Evolutionary conservation across 768 basidiomycete species (phyloP), one percentile per base, ranked within the genome.

Genomic region (Termitomyces sp.): DNA sequence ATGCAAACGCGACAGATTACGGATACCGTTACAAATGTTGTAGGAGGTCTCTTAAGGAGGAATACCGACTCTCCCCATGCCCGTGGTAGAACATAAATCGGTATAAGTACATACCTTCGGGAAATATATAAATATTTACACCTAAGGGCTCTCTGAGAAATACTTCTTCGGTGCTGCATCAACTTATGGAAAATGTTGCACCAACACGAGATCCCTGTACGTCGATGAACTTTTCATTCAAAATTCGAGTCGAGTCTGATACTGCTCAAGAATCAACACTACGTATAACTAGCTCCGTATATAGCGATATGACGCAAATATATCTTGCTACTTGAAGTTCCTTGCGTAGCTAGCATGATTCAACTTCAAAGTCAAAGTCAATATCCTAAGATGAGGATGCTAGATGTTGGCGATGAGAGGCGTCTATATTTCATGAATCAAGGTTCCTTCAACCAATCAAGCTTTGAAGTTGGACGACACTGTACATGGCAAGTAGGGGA

Each of bases 11-110:
- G 87, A 42, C 89, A 88, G 68, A 82, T 92, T 27, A 85, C 86
- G 9, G 89, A 92, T 52, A 79, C 92, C 4, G 85, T 93, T 27
- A 83, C 88, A 8, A 90, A 84, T 61, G 92, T 92, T 14, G 86
- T 93, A 6, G 91, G 90, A 14, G 90, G 91, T 0, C 71, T 93
- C 31, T 76, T 88, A 58, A 79, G 90, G 44, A 77, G 80, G 49
- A 79, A 69, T 53, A 70, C 76, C 13, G 77, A 80, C 53, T 58
- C 67, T 36, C 60, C 68, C 18, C 60, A 61, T 20, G 32, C 61
- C 48, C 60, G 56, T 18, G 44, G 50, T 47, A 58, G 61, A 31
- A 27, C 47, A 53, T 57, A 46, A 24, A 39, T 34, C 14, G 46
- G 46, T 26, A 24, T 37, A 26, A 22, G 24, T 37, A 13, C 14